Conservation (phyloP, 2,329 filamentous ascomycete genomes). For the Pestalotiopsis sp. region DNA sequence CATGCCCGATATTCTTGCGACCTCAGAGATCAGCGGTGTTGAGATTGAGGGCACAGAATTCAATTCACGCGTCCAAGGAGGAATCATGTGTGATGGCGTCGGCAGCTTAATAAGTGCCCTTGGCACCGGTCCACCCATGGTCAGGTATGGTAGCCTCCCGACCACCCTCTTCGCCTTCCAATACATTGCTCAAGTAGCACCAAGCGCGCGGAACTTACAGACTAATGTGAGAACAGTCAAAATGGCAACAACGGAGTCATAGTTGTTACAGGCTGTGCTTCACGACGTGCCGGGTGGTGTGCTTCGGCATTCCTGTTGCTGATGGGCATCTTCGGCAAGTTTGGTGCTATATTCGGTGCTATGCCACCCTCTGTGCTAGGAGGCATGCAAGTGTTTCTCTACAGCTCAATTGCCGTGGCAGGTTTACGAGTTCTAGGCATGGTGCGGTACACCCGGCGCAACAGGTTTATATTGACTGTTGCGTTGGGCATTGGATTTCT, state of each 20-base stretch:
- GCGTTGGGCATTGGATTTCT: constrained; percentile 61
- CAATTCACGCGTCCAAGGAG: constrained; percentile 71
- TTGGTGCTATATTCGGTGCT: constrained; percentile 67
- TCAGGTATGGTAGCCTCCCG: constrained; percentile 23
- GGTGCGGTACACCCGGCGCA: constrained; percentile 65
- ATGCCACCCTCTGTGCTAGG: constrained; percentile 58
- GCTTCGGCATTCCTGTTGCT: constrained; percentile 67
- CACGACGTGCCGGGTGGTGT: constrained; percentile 68
- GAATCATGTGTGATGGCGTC: constrained; percentile 68
- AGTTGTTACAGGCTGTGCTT: constrained; percentile 68
- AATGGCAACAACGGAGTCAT: constrained; percentile 74
- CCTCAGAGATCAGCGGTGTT: constrained; percentile 38
- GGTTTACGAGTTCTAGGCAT: constrained; percentile 68
- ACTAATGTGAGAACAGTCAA: constrained; percentile 44
- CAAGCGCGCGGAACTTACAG: background rate
- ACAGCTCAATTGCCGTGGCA: constrained; percentile 65
- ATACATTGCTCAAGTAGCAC: background rate
- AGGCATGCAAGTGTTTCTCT: constrained; percentile 64
- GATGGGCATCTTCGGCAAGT: constrained; percentile 73
- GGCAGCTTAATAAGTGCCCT: constrained; percentile 65
- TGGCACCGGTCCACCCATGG: constrained; percentile 70
- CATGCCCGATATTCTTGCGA: constrained; percentile 64
- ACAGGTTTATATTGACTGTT: constrained; percentile 67
- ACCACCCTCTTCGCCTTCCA: background rate
- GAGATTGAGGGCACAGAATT: constrained; percentile 66